Percentiles rank a stretch among this genome's conserved stretches.
Evolutionary conservation across 371 early-diverging fungal species (phyloP).

Genomic region (Choanephora cucurbitarum): DNA sequence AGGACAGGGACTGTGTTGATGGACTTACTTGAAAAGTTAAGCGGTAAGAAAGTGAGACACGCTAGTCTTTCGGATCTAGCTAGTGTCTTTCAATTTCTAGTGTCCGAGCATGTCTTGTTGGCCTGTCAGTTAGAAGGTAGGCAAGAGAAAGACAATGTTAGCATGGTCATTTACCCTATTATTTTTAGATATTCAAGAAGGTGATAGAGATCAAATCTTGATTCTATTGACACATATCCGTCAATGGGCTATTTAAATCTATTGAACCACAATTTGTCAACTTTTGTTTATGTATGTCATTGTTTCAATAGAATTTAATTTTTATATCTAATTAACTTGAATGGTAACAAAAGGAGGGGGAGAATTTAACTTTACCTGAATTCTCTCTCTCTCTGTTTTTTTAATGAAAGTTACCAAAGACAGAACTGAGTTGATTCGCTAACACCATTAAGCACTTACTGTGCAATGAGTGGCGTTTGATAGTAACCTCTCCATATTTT

Average conservation of each 20-base stretch:
- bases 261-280: not conserved
- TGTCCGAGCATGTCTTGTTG: not conserved
- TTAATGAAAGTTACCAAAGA: conserved; percentile 15
- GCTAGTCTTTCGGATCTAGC: conserved; percentile 30
- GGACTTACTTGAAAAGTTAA: conserved; percentile 52
- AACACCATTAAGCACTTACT: conserved; percentile 18
- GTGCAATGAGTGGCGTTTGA: conserved; percentile 29
- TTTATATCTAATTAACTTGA: not conserved
- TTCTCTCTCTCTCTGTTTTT: conserved; percentile 18
- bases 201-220: not conserved
- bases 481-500: conserved; percentile 32
- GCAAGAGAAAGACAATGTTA: not conserved
- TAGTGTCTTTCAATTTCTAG: conserved; percentile 64
- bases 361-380: no score
- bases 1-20: conserved; percentile 57
- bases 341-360: conserved; percentile 9
- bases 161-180: no score
- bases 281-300: not conserved
- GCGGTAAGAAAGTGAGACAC: conserved; percentile 49
- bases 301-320: not conserved
- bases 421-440: conserved; percentile 31
- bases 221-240: not conserved
- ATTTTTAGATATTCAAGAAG: not conserved
- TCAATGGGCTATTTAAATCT: not conserved
- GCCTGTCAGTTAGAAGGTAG: not conserved